These are phyloP conservation scores for Fusarium burgessii DNA, from an alignment of 2,329 filamentous ascomycete species.

Conservation along the genomic window DNA sequence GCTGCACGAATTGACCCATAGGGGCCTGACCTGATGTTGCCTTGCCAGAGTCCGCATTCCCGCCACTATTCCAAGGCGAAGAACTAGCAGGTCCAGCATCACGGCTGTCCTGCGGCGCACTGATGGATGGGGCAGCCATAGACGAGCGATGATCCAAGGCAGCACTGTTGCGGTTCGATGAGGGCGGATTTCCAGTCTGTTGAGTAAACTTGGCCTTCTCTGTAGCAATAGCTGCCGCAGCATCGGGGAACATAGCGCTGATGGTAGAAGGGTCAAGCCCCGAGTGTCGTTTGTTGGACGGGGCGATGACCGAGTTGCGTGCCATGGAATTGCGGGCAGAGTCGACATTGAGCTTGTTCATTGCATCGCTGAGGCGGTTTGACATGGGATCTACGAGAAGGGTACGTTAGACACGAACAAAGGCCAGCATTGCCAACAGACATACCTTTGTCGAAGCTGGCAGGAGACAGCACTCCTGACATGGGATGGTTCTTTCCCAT, in stretches of 20 bases:
- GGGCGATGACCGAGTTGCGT: constrained; percentile 78
- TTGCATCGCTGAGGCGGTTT: constrained; percentile 92
- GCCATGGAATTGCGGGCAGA: constrained; percentile 87
- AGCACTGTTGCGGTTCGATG: constrained; percentile 92
- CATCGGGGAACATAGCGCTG: constrained; percentile 99
- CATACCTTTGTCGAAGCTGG: constrained; percentile 95
- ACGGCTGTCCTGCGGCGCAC: constrained; percentile 61
- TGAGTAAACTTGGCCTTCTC: constrained; percentile 98
- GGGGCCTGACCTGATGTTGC: constrained; percentile 80
- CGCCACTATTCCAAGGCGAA: constrained; percentile 81
- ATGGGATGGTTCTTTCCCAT: constrained; percentile 99
- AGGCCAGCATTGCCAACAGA: constrained; percentile 3
- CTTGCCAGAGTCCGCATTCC: constrained; percentile 68
- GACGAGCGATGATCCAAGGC: constrained; percentile 82
- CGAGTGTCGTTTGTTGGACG: constrained; percentile 92
- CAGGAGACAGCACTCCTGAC: constrained; percentile 93
- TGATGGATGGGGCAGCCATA: constrained; percentile 79
- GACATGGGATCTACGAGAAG: constrained; percentile 86
- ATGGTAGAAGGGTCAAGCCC: constrained; percentile 94
- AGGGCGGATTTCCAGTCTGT: constrained; percentile 88
- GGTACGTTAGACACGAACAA: constrained; percentile 25
- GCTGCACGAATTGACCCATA: constrained; percentile 96
- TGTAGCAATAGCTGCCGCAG: constrained; percentile 96
- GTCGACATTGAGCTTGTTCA: constrained; percentile 93
- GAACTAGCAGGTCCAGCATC: constrained; percentile 50